phyloP scores from a whole-genome alignment of 495 filamentous ascomycete genomes.

The Pyronema domesticum region DNA sequence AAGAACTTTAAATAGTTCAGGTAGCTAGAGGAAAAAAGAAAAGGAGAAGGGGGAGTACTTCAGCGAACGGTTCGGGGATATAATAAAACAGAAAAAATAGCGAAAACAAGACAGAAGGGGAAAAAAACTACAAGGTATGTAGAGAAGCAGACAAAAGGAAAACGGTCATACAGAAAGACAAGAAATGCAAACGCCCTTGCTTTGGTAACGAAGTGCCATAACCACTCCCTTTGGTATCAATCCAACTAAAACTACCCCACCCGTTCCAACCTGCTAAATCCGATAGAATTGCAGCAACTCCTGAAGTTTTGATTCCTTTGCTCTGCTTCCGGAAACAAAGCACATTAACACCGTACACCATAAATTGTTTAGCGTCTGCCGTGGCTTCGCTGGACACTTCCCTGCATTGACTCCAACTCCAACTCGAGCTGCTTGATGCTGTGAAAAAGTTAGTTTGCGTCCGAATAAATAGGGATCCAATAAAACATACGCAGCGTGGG shows the following conservation, averaged over 20 bases:
- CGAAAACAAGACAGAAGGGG: background rate
- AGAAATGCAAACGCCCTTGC: constrained; percentile 5
- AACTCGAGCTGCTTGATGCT: constrained; percentile 87
- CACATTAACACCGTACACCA: background rate
- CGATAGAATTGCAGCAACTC: constrained; percentile 3
- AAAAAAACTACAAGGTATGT: constrained; percentile 7
- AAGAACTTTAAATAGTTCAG: background rate
- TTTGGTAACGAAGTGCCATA: constrained; percentile 2
- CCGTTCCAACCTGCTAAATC: background rate
- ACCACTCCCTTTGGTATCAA: constrained; percentile 1
- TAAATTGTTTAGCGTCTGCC: constrained; percentile 59
- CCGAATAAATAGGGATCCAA: background rate
- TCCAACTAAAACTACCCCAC: background rate
- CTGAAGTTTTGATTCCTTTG: constrained; percentile 3
- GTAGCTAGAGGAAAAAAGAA: constrained; percentile 1
- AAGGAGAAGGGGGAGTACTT: background rate
- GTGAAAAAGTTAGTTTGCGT: constrained; percentile 22
- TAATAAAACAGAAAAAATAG: constrained; percentile 2
- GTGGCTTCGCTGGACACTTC: constrained; percentile 78
- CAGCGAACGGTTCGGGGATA: background rate
- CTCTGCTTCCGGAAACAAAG: constrained; percentile 7
- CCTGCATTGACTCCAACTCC: constrained; percentile 87
- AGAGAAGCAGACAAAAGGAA: constrained; percentile 7
- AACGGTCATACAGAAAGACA: constrained; percentile 1
- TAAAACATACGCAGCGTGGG: constrained; percentile 63